These are phyloP conservation scores for Carex cristatella DNA, from an alignment of 176 grass and related monocot species.

Conservation along the genomic window DNA sequence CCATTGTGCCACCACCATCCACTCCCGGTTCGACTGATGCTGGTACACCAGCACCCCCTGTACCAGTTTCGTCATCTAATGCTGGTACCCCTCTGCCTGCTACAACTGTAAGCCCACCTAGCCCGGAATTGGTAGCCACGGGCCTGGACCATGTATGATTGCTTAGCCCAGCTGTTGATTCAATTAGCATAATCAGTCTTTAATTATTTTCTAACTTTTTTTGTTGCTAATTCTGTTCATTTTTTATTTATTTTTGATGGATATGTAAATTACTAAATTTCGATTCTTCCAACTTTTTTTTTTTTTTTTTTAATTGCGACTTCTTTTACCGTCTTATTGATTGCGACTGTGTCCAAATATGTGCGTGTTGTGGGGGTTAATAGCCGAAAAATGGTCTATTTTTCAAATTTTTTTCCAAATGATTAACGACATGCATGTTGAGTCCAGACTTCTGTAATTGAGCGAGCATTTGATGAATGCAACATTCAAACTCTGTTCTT, in stretches of 20 bases:
- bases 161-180: background rate
- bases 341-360: background rate
- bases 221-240: background rate
- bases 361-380: background rate
- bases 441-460: background rate
- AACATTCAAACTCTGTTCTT: background rate
- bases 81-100: background rate
- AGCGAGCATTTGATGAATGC: background rate
- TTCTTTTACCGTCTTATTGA: background rate
- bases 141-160: slow-evolving; percentile 32
- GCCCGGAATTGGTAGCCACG: slow-evolving; percentile 15
- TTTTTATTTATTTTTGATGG: background rate
- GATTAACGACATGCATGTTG: background rate
- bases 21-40: background rate
- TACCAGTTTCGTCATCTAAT: slow-evolving; percentile 10
- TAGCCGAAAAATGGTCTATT: background rate
- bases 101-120: slow-evolving; percentile 30
- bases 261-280: background rate
- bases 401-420: background rate
- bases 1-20: background rate
- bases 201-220: slow-evolving; percentile 23
- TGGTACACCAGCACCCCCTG: background rate
- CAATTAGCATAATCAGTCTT: background rate
- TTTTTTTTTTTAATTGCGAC: background rate
- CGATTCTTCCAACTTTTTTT: background rate